Percentiles rank a stretch among this genome's conserved stretches.
These are phyloP conservation scores for Lignosus rhinocerotis DNA, from an alignment of 1,284 basidiomycete genomes.

Conservation along the genomic window DNA sequence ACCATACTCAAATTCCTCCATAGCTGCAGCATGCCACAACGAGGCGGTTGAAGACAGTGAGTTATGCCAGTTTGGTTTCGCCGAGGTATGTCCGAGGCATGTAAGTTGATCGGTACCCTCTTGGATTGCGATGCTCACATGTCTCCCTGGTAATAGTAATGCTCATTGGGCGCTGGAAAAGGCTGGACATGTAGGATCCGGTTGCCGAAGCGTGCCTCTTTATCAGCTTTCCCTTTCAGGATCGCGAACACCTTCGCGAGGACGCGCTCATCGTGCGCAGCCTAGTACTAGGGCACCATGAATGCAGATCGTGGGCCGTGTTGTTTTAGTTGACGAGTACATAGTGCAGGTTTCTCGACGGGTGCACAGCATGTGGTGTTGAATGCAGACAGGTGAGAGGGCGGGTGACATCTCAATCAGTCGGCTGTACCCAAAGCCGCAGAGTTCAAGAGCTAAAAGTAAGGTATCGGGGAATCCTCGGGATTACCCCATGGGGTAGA, in stretches of 20 bases:
- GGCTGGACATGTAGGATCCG: background rate
- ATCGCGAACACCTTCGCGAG: too few species aligned
- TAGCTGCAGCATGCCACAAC: too few species aligned
- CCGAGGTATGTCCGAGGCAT: slow-evolving; percentile 9
- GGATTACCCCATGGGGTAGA: slow-evolving; percentile 6
- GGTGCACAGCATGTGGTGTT: too few species aligned
- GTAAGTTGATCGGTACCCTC: background rate
- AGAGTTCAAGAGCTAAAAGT: slow-evolving; percentile 12
- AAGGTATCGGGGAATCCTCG: slow-evolving; percentile 16
- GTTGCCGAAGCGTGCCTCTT: background rate
- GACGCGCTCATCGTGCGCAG: too few species aligned
- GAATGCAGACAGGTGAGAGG: too few species aligned
- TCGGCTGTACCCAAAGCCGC: slow-evolving; percentile 7
- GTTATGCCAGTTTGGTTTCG: background rate
- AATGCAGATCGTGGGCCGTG: too few species aligned
- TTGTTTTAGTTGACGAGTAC: too few species aligned
- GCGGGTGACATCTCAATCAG: background rate
- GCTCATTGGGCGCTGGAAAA: background rate
- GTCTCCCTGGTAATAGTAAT: slow-evolving; percentile 5
- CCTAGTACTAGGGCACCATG: too few species aligned
- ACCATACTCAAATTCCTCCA: too few species aligned
- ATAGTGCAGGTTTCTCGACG: too few species aligned
- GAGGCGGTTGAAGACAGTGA: too few species aligned
- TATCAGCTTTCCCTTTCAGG: background rate
- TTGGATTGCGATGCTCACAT: slow-evolving; percentile 9